These are phyloP conservation scores for Scedosporium boydii DNA, from an alignment of 2,329 filamentous ascomycete species.

Conservation along the genomic window DNA sequence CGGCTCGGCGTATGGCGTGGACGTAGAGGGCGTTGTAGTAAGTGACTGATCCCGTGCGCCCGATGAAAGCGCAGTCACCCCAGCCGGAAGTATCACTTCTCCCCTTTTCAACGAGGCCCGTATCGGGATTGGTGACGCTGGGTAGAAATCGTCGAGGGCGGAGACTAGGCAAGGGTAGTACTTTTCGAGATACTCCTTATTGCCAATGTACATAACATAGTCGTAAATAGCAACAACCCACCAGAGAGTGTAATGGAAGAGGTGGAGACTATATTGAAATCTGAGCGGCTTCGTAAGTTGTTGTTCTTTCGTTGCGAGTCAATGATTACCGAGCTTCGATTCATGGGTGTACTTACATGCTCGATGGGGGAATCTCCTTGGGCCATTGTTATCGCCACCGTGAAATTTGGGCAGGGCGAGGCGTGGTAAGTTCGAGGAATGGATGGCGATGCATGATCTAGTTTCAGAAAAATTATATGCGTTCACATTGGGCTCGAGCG, in stretches of 20 bases:
- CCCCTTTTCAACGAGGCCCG: constrained; percentile 31
- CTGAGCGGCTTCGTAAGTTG: not conserved
- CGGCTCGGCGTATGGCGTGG: constrained; percentile 31
- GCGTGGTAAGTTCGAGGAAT: too few relatives aligned
- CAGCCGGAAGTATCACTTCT: constrained; percentile 21
- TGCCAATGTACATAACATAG: constrained; percentile 38
- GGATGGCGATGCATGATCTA: too few relatives aligned
- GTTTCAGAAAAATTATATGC: too few relatives aligned
- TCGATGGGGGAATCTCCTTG: too few relatives aligned
- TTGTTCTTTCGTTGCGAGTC: too few relatives aligned
- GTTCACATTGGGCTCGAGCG: too few relatives aligned
- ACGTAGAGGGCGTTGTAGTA: constrained; percentile 45
- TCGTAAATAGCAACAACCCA: constrained; percentile 41
- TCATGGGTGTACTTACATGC: too few relatives aligned
- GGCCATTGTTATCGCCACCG: too few relatives aligned
- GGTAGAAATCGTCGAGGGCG: constrained; percentile 36
- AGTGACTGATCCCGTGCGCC: constrained; percentile 34
- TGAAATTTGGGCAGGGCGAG: too few relatives aligned
- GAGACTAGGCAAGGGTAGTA: constrained; percentile 31
- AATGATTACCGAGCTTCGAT: too few relatives aligned
- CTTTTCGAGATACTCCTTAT: constrained; percentile 27
- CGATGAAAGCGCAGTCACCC: constrained; percentile 42
- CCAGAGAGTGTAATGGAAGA: constrained; percentile 44
- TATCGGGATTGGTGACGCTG: constrained; percentile 26
- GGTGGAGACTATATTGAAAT: constrained; percentile 29